Percentiles rank a stretch among this genome's conserved stretches.
Evolutionary conservation across 345 rosid genomes (phyloP).

Genomic region (Streptanthus diversifolius): DNA sequence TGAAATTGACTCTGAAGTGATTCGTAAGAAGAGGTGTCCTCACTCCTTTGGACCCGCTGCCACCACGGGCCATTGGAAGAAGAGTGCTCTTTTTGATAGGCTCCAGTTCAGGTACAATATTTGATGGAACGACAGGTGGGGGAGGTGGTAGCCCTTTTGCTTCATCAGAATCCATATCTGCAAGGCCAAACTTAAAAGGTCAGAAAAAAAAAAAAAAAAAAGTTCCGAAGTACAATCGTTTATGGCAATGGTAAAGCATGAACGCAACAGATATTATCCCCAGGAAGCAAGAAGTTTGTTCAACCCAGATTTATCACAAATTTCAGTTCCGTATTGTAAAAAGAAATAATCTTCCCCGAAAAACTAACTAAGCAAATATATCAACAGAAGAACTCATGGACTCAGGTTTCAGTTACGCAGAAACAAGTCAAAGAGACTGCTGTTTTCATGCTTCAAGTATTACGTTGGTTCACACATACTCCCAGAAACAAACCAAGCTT

Average conservation of each 20-base stretch:
- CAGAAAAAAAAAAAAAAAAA: not conserved
- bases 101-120: conserved; percentile 48
- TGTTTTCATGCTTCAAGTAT: too few relatives aligned
- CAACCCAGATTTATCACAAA: not conserved
- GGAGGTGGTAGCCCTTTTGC: conserved; percentile 55
- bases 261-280: not conserved
- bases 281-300: not conserved
- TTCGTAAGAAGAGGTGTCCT: conserved; percentile 56
- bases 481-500: too few relatives aligned
- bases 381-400: too few relatives aligned
- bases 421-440: too few relatives aligned
- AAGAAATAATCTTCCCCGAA: too few relatives aligned
- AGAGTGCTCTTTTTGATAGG: conserved; percentile 44
- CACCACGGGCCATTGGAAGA: conserved; percentile 63
- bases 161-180: conserved; percentile 49
- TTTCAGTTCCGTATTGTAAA: too few relatives aligned
- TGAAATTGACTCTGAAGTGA: conserved; percentile 71
- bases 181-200: not conserved
- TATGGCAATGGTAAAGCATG: not conserved
- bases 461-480: too few relatives aligned
- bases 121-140: conserved; percentile 49
- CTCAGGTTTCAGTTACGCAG: too few relatives aligned
- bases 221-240: not conserved
- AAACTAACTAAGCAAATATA: too few relatives aligned
- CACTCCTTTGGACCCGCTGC: conserved; percentile 60